Evolutionary conservation across 2,329 filamentous ascomycete genomes (phyloP), one percentile per base, ranked within the genome.

Genomic region (Epichloe uncinata): DNA sequence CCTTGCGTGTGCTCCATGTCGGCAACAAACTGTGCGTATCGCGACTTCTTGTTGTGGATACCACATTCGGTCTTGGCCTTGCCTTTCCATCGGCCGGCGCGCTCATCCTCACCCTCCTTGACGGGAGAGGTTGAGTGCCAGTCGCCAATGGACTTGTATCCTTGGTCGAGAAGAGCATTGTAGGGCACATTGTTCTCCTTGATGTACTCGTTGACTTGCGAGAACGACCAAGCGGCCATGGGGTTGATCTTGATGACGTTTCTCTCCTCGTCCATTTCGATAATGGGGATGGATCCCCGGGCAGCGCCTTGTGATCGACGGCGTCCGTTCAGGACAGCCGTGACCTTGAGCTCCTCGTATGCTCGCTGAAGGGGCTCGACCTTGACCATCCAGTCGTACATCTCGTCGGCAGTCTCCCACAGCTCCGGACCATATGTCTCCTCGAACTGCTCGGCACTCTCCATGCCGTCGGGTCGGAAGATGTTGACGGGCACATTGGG

Each of bases 141-240:
- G 74, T 98, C 93, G 54, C 93, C 93, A 55, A 98, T 78, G 56
- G 88, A 95, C 78, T 97, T 96, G 78, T 98, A 98, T n/a, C 93
- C 93, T 52, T 75, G 77, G 70, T 96, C 87, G 44, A 98, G 78
- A 33, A 98, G 79, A 54, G 78, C 82, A 66, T 98, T 98, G 76
- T 95, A 97, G 0, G 93, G 93, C 4, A 98, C 89, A 53, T 88
- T 70, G 73, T 96, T 79, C 61, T 85, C 82, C 60, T 82, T 79
- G 70, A 96, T 80, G 71, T 98, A 98, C 40, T 79, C 75, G 68
- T 90, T 83, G 53, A 98, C 91, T 64, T 97, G 85, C 54, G 81
- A 73, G 71, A 98, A 98, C 42, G 78, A 78, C 93, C 93, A 98
- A 71, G 90, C 88, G 63, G 90, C 90, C 56, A 98, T 73, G 12